Evolutionary conservation across 176 grass and related monocot species (phyloP), one percentile per base, ranked within the genome.

Genomic region (Leersia perrieri): DNA sequence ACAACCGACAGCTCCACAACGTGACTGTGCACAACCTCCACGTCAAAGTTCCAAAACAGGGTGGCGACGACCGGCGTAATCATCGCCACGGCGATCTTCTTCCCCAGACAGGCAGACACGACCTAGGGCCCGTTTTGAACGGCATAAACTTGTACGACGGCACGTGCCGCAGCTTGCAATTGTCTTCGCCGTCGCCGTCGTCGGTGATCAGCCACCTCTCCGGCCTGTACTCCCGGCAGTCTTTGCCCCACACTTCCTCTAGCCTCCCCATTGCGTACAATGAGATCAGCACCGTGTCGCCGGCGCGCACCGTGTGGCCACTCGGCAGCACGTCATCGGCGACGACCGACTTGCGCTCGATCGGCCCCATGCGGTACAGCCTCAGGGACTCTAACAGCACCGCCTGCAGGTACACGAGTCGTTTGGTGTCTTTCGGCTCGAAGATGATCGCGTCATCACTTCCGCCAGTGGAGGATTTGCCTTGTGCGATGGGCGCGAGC

Each of bases 321-420:
- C 78, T 80, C 12, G 78, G 65, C 2, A 80, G 40, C 5, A 55
- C 9, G 34, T 80, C 78, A 7, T 70, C 65, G 9, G 66, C 31
- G 3, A 79, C 3, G 2, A 74, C 78, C 28, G 8, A 10, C 60
- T 88, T 88, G 12, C 65, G 83, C 60, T 88, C 79, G 2, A 79
- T 28, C 0, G 89, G 85, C 1, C 44, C 45, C 0, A 82, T 40
- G 0, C 82, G 89, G 57, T 68, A 77, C 0, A 91, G 77, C 78
- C 89, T 63, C 7, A 91, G 53, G 3, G 85, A 76, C 74, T 91
- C 89, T 3, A 82, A 67, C 22, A 88, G 26, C 38, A 85, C 77
- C 1, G 85, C 89, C 2, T 79, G 66, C 11, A 91, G 63, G 72
- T 91, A 91, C 12, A 85, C 44, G 2, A 88, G 76, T 10, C 35